Evolutionary conservation across 176 grass and related monocot species (phyloP).

Genomic region (Triticum aestivum): DNA sequence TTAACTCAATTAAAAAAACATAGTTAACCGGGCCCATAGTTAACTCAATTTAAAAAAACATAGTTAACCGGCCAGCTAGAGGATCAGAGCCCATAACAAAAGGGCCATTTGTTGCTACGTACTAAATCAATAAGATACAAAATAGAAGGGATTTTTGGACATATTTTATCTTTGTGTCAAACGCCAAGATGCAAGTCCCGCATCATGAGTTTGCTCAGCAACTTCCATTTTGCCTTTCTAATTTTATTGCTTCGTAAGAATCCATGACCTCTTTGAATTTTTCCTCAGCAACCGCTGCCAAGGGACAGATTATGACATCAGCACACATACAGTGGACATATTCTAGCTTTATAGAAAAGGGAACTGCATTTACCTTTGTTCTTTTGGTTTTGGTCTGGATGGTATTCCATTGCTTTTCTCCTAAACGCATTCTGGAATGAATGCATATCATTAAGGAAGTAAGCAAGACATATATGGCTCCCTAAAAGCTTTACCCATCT

Average conservation of each 20-base stretch:
- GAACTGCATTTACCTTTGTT: constrained; percentile 54
- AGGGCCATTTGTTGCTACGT: neutral
- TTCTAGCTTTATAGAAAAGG: neutral
- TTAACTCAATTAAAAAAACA: too few species aligned
- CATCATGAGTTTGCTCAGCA: constrained; percentile 29
- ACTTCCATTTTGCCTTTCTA: constrained; percentile 47
- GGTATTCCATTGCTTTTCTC: constrained; percentile 80
- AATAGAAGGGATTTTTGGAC: neutral
- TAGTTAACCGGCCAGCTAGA: neutral
- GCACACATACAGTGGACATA: neutral
- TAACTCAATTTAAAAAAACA: too few species aligned
- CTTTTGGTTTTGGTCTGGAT: constrained; percentile 84
- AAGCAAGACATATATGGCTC: constrained; percentile 8
- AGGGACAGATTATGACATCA: neutral
- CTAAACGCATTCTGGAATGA: constrained; percentile 80
- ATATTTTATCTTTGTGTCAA: neutral
- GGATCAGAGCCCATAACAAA: constrained; percentile 6
- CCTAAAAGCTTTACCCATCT: constrained; percentile 11
- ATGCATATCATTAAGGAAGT: constrained; percentile 19
- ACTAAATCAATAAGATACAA: neutral
- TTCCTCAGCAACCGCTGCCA: constrained; percentile 62
- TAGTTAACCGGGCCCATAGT: neutral
- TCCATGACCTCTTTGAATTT: constrained; percentile 90
- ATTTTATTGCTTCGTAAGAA: constrained; percentile 86
- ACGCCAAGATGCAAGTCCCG: neutral